These are phyloP conservation scores for Leishmania gerbilli DNA, from an alignment of 208 protist species.

Conservation along the genomic window DNA sequence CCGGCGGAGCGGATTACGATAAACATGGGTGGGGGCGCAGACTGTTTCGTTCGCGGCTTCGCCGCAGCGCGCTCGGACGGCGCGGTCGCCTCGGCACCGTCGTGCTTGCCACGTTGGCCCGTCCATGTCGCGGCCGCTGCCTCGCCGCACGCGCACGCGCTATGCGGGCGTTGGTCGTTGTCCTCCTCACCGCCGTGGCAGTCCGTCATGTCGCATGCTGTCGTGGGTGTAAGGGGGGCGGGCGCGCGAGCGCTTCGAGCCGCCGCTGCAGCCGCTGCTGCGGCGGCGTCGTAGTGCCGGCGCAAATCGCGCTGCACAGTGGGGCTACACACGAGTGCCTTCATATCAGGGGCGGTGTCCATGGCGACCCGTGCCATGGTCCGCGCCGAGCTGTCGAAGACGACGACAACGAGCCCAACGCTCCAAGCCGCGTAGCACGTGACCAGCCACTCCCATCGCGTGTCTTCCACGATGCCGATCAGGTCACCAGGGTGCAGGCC, in stretches of 20 bases:
- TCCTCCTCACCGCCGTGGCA: neutral
- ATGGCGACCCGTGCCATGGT: slow-evolving; percentile 32
- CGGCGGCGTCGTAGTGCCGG: slow-evolving; percentile 18
- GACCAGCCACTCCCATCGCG: slow-evolving; percentile 82
- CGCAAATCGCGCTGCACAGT: slow-evolving; percentile 32
- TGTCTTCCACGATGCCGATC: slow-evolving; percentile 56
- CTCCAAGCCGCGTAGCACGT: slow-evolving; percentile 66
- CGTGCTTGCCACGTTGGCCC: neutral
- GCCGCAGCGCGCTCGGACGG: neutral
- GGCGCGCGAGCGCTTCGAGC: slow-evolving; percentile 8
- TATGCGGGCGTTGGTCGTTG: neutral
- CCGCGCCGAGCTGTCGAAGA: slow-evolving; percentile 31
- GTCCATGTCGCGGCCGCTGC: neutral
- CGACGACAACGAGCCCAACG: slow-evolving; percentile 48
- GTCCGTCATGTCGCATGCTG: neutral
- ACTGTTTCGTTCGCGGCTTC: neutral
- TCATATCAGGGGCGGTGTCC: slow-evolving; percentile 33
- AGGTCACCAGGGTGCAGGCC: slow-evolving; percentile 45
- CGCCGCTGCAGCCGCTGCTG: neutral
- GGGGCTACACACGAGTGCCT: slow-evolving; percentile 57
- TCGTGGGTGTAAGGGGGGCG: slow-evolving; percentile 1
- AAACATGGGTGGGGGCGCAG: slow-evolving; percentile 3
- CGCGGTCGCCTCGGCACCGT: neutral
- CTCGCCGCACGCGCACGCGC: neutral
- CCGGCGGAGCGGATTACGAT: slow-evolving; percentile 24